Base-by-base conservation (phyloP, 495 filamentous ascomycete species). In the Daldinia childiae region DNA sequence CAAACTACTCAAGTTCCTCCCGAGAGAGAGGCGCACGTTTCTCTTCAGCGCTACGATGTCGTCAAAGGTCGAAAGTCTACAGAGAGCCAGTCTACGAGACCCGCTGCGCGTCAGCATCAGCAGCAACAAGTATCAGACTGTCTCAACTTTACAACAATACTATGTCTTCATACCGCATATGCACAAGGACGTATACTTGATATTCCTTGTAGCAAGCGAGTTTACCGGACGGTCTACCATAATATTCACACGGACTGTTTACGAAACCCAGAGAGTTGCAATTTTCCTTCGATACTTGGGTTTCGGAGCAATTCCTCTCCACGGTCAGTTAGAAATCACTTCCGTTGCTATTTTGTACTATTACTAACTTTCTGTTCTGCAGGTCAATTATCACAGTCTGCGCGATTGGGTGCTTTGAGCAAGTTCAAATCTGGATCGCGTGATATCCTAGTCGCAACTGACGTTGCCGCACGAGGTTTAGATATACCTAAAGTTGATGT, bases 41-140 rank as follows among this genome's bases (percentile, higher is more conserved):
- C 89, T 99, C 21, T 99, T 98, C 84, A 94, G 91, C 5, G 95
- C 95, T 1, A 99, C 95, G 17, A 93, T 98, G 86, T 91, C 87
- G 69, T 92, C 89, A 17, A 97, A 98, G 75, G 91, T 99, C 57
- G 96, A 98, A 77, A 91, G 88, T 39, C 82, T 99, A 30, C 94
- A 98, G 76, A 88, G 95, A 27, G 95, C 96, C 26, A 93, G 91
- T 38, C 84, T 99, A 26, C 87, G 85, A 27, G 92, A 93, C 73
- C 95, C 77, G 8, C 39, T 78, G 14, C 84, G 89, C 3, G 90
- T 99, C 64, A 90, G 87, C 64, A 89, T 97, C 63, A 91, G 87
- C 56, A 82, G 82, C 32, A 90, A 83, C 74, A 95, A 92, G 76
- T 94, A 97, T 81, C 92, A 93, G 73, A 97, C 94, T 0, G 95